phyloP scores from a whole-genome alignment of 176 grass and related monocot genomes.

The Neostapfia colusana region DNA sequence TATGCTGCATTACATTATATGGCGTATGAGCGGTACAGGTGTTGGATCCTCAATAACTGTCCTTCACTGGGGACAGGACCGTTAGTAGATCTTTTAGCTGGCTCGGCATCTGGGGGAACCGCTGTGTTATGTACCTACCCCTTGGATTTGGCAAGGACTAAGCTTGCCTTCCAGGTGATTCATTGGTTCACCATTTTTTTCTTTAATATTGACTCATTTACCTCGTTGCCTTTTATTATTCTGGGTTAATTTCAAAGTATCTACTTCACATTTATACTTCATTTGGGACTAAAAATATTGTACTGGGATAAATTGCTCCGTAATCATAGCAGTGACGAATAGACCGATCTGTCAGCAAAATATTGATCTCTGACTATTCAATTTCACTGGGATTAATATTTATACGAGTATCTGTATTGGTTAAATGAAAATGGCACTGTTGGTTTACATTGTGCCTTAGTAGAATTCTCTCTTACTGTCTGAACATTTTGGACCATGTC shows the following conservation, averaged over 20 bases:
- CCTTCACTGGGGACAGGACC: constrained; percentile 72
- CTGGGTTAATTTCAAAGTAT: neutral
- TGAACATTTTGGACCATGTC: no score
- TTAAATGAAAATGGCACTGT: neutral
- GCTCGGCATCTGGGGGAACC: constrained; percentile 85
- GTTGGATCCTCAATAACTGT: constrained; percentile 88
- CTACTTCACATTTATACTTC: constrained; percentile 5
- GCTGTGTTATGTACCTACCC: constrained; percentile 96
- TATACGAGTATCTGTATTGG: neutral
- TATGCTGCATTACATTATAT: constrained; percentile 96
- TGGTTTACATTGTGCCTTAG: neutral
- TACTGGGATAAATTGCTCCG: neutral
- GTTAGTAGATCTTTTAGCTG: constrained; percentile 84
- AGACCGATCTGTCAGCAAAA: neutral
- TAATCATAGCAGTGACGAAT: neutral
- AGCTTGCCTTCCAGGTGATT: constrained; percentile 91
- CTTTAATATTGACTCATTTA: neutral
- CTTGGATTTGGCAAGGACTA: constrained; percentile 89
- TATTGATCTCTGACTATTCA: neutral
- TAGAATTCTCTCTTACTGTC: neutral
- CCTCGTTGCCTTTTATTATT: neutral
- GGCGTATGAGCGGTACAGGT: constrained; percentile 89
- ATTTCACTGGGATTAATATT: constrained; percentile 1
- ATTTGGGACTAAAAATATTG: neutral
- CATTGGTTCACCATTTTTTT: neutral